Evolutionary conservation across 2,329 filamentous ascomycete species (phyloP), one percentile per base, ranked within the genome.

Genomic region (Ophiosphaerella herpotricha): DNA sequence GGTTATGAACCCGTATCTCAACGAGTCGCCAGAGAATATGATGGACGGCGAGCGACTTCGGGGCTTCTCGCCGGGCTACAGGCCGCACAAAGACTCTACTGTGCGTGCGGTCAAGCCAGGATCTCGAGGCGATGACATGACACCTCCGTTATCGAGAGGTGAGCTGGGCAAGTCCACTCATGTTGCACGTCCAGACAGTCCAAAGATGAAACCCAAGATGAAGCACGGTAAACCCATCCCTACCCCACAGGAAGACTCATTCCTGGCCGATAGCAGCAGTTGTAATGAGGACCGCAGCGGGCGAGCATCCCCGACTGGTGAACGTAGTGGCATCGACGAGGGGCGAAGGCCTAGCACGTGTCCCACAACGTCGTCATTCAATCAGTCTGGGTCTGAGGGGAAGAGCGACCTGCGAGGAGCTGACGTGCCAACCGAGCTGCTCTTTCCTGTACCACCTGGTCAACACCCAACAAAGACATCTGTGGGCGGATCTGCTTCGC

Each of bases 1-100:
- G 74, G 89, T 90, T 44, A 96, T 96, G 91, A 89, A 88, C 73
- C 91, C 90, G 6, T 97, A 91, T 70, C 76, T 96, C 16, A 68
- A 58, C 47, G 70, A 58, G 48, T 54, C 61, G 3, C 57, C 53
- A 3, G 60, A 60, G n/a, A 58, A 64, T 11, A 60, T 58, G 18
- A 53, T 46, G 12, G 67, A 71, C 33, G 71, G 64, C 26, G 74
- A 75, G 48, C 71, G 75, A 34, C 73, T 78, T 33, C 78, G 84
- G 55, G 85, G 86, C 2, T 91, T 91, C 67, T 91, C 89, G 14
- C 86, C 87, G 11, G 86, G 88, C 45, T 91, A 91, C 70, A 86
- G 87, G 39, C 87, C 87, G 11, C 85, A 86, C 54, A 83, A 85
- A 34, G 87, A 84, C 67, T 86, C 88, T 24, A 85, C 84, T n/a